These are phyloP conservation scores for Hondaea fermentalgiana DNA, from an alignment of 108 stramenopile species.

Conservation along the genomic window DNA sequence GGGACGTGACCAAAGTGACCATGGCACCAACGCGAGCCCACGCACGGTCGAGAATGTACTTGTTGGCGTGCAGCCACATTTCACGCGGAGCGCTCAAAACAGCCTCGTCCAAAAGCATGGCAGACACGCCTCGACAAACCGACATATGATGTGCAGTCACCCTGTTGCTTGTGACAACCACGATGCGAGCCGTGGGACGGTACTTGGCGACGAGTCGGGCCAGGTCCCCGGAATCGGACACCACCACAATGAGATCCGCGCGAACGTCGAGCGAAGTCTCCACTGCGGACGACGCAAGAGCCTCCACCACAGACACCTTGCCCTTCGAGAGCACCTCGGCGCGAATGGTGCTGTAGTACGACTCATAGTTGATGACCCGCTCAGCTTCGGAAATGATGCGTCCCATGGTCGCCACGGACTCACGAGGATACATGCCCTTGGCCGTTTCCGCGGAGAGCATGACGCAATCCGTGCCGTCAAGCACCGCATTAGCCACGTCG, in stretches of 20 bases:
- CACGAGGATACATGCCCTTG: conserved; percentile 74
- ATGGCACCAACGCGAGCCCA: background rate
- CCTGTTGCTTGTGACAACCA: background rate
- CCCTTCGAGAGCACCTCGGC: background rate
- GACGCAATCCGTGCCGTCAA: conserved; percentile 95
- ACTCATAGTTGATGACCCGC: conserved; percentile 34
- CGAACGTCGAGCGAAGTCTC: conserved; percentile 86
- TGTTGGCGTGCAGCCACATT: background rate
- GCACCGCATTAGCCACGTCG: conserved; percentile 95
- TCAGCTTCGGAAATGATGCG: conserved; percentile 86
- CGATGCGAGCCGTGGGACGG: conserved; percentile 58
- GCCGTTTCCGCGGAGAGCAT: conserved; percentile 96
- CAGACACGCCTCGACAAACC: background rate
- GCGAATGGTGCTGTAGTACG: background rate
- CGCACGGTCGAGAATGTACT: background rate
- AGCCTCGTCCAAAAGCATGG: background rate
- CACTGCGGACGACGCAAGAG: conserved; percentile 91
- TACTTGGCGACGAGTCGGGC: conserved; percentile 90
- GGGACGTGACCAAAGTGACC: background rate
- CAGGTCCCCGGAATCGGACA: conserved; percentile 81
- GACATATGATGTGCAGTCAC: background rate
- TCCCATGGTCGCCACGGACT: conserved; percentile 85
- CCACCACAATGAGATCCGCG: conserved; percentile 80
- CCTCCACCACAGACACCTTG: conserved; percentile 48
- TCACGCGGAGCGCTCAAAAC: background rate